Evolutionary conservation across 2,329 filamentous ascomycete genomes (phyloP), one percentile per base, ranked within the genome.

Genomic region (Penicillium sp.): DNA sequence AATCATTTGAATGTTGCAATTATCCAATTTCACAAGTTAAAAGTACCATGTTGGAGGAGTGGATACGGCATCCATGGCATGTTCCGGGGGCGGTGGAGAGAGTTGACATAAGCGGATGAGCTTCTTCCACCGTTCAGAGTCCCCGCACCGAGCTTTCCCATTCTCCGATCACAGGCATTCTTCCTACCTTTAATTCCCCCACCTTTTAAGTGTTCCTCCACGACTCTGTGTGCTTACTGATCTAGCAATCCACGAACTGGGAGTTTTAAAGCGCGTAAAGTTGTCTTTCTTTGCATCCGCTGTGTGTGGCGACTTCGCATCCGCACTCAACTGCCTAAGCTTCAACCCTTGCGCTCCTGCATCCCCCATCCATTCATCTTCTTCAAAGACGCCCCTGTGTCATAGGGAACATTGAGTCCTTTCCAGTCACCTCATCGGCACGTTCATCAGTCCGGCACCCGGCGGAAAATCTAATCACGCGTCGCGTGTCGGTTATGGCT

Each of bases 91-190:
- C 47, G 43, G 44, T 54, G 54, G 52, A 49, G 29, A 16, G 21
- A 22, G 60, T 64, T 65, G 63, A 65, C 64, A 65, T 66, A 65
- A 66, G 64, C 64, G 37, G 56, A 42, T 42, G 39, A 56, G 62
- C 62, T 65, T 43, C 57, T 51, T 61, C 55, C 51, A 56, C 52
- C 46, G 31, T 48, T 44, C 24, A 13, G 43, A 52, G 54, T 56
- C 54, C 54, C 54, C 54, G 54, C 54, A 56, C 54, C 33, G 43
- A 63, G 60, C 60, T 63, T 50, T 48, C 7, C 54, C 44, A 27
- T 56, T 57, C 52, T 57, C 55, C 60, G 52, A 57, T 46, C 33
- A 46, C 53, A 58, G 22, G 21, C 54, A 55, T 55, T 49, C 31
- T 33, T 52, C 22, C 27, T 9, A 26, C 14, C 9, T 27, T 27